These are phyloP conservation scores for Eutrema japonicum DNA, from an alignment of 345 rosid species.

Conservation along the genomic window DNA sequence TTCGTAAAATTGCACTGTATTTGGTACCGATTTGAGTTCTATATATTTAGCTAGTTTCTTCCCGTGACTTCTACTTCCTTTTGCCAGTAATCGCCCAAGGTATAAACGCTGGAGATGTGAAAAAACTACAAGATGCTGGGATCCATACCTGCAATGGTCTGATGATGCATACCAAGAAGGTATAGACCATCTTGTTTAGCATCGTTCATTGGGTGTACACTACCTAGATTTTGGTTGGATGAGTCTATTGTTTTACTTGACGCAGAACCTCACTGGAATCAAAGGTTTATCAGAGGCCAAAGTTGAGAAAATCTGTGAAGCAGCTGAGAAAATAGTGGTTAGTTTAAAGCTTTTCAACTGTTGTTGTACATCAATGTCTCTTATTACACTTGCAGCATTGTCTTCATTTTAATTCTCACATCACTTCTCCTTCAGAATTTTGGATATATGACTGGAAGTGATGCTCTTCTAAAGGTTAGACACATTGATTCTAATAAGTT, in stretches of 20 bases:
- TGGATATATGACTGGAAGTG: slow-evolving; percentile 92
- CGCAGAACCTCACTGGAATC: slow-evolving; percentile 83
- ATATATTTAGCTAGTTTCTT: neutral
- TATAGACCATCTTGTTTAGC: slow-evolving; percentile 21
- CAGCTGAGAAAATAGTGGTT: slow-evolving; percentile 96
- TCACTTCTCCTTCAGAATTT: slow-evolving; percentile 55
- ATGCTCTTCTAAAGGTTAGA: slow-evolving; percentile 83
- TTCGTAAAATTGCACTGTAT: slow-evolving; percentile 4
- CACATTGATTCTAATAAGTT: slow-evolving; percentile 14
- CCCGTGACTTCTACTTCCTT: neutral
- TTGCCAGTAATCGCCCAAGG: slow-evolving; percentile 74
- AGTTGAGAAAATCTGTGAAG: slow-evolving; percentile 97
- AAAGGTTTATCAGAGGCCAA: slow-evolving; percentile 96
- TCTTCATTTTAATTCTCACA: neutral
- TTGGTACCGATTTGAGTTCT: slow-evolving; percentile 21
- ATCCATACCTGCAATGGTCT: slow-evolving; percentile 95
- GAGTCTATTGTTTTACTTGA: slow-evolving; percentile 9
- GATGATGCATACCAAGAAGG: slow-evolving; percentile 99
- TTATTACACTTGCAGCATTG: slow-evolving; percentile 1
- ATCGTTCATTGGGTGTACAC: neutral
- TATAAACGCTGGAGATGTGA: slow-evolving; percentile 90
- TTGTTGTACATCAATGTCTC: slow-evolving; percentile 12
- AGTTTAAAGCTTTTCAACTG: slow-evolving; percentile 33
- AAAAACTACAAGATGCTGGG: slow-evolving; percentile 94
- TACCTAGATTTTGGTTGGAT: slow-evolving; percentile 2